These are phyloP conservation scores for Endocladia muricata DNA, from an alignment of 31 red algal species.

Conservation along the genomic window DNA sequence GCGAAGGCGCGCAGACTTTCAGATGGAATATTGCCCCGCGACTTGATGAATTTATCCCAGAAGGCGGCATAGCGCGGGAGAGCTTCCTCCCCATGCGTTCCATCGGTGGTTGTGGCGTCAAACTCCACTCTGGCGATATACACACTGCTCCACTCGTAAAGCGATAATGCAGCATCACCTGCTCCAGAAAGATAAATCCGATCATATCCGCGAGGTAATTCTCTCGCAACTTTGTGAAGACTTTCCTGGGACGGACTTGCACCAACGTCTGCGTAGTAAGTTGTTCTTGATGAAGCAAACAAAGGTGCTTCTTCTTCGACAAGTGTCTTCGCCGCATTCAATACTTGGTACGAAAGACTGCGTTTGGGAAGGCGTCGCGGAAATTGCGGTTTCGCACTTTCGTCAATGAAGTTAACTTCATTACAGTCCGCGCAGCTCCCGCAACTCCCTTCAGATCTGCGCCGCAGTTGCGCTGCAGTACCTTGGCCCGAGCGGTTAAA, in stretches of 20 bases:
- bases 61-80: slow-evolving; percentile 40
- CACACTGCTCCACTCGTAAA: slow-evolving; percentile 65
- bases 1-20: slow-evolving; percentile 32
- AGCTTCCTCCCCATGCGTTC: slow-evolving; percentile 25
- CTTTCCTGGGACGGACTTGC: background rate
- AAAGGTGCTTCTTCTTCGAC: slow-evolving; percentile 15
- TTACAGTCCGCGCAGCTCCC: background rate
- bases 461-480: background rate
- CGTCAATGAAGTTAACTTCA: slow-evolving; percentile 10
- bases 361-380: slow-evolving; percentile 32
- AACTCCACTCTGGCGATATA: slow-evolving; percentile 43
- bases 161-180: slow-evolving; percentile 39
- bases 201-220: slow-evolving; percentile 18
- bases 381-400: background rate
- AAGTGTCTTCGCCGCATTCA: slow-evolving; percentile 31
- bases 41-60: slow-evolving; percentile 43
- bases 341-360: slow-evolving; percentile 47
- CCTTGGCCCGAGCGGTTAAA: background rate
- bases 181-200: slow-evolving; percentile 10
- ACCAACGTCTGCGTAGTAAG: slow-evolving; percentile 6
- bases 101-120: slow-evolving; percentile 12
- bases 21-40: background rate
- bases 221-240: background rate
- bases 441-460: background rate
- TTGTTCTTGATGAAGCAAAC: background rate